Evolutionary conservation across 2,329 filamentous ascomycete species (phyloP).

Genomic region (Pestalotiopsis sp.): DNA sequence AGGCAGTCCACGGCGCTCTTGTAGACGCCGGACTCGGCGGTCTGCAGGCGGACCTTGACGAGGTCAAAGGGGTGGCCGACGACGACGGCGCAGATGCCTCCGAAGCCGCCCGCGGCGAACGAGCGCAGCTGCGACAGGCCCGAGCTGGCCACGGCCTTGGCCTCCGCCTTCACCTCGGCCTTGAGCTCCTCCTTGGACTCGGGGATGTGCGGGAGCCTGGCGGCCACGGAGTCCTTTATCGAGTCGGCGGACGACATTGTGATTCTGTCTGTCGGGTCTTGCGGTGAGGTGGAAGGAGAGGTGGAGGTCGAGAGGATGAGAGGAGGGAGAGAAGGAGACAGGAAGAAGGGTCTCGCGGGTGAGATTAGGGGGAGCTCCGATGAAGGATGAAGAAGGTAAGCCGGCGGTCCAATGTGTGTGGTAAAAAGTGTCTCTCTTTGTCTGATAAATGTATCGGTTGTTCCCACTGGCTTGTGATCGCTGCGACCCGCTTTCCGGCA

Average conservation of each 20-base stretch:
- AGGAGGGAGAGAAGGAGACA: not conserved
- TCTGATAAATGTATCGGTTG: not conserved
- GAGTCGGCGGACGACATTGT: constrained; percentile 27
- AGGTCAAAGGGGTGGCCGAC: constrained; percentile 97
- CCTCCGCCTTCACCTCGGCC: constrained; percentile 42
- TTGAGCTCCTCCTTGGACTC: constrained; percentile 47
- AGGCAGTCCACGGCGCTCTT: constrained; percentile 89
- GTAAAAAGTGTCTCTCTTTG: not conserved
- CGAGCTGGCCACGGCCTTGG: constrained; percentile 38
- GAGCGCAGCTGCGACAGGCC: constrained; percentile 68
- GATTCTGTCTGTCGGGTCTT: not conserved
- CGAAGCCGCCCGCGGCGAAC: constrained; percentile 86
- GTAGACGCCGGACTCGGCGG: constrained; percentile 92
- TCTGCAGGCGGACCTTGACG: constrained; percentile 96
- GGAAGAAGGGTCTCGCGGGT: not conserved
- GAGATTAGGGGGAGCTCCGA: not conserved
- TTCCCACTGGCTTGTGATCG: constrained; percentile 10
- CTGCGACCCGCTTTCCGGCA: constrained; percentile 7
- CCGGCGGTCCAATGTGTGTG: not conserved
- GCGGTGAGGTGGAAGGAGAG: not conserved
- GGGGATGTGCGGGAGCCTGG: constrained; percentile 44
- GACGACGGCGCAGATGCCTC: constrained; percentile 89
- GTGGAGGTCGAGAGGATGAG: not conserved
- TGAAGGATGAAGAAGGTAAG: not conserved
- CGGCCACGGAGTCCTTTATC: constrained; percentile 35